Base-by-base conservation (phyloP, 2,329 filamentous ascomycete species). In the Akanthomyces lecanii region DNA sequence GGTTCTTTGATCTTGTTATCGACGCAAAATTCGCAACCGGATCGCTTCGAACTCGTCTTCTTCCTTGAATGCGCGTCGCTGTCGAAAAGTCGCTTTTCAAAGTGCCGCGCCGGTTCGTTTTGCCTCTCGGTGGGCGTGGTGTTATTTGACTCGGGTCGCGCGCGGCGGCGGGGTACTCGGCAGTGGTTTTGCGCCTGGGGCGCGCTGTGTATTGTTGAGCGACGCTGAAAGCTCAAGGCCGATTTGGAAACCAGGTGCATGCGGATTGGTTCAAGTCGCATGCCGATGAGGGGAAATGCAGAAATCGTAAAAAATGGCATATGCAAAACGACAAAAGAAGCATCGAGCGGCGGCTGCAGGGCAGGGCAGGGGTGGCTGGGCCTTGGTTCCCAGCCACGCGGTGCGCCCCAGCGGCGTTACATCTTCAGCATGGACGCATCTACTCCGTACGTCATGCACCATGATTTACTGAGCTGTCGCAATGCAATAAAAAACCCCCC, bases 301-400 rank as follows among this genome's bases (percentile, higher is more conserved):
- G 28, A 40, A 48, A 25, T 48, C 10, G 8, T 28, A 14, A 23
- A 14, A 52, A 52, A 52, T 36, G 23, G 48, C 50, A 36, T 36
- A 21, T 8, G 11, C 30, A 12, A 21, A 21, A n/a, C 5, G 30
- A 14, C 30, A 11, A 55, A 21, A 12, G 33, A 36, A 11, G 33
- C 8, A 10, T 21, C 40, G 16, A 30, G 38, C 40, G 25, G 40
- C n/a, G 42, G 56, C 4, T 33, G 40, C 42, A 53, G 48, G 53
- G 44, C 42, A 25, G 33, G 58, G 40, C 42, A 53, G 48, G 53
- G 55, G 55, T 44, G 47, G 58, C 48, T 59, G 55, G 44, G 30
- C 18, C 21, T 51, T 1, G 25, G n/a, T 45, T 38, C 55, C 56
- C 56, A 59, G 45, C 56, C 56, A 51, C 45, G 33, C 55, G 30